Percentiles rank a stretch among this genome's conserved stretches.
Conservation (phyloP, 352 stramenopile species). For the Phytophthora lateralis region DNA sequence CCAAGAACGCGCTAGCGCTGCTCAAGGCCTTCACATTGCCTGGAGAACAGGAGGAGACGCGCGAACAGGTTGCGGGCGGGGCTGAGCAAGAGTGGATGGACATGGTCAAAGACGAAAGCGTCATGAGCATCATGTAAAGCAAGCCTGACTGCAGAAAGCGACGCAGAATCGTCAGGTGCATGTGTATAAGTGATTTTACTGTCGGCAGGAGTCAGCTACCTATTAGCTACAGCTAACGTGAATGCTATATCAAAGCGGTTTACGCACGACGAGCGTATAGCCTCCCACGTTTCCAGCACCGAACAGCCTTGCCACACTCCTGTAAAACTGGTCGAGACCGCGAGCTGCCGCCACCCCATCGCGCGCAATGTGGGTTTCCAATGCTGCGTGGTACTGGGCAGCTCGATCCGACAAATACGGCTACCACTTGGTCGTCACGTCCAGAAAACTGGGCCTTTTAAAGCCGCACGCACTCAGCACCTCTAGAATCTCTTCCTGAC, state of each 20-base stretch:
- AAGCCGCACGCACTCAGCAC: conserved; percentile 61
- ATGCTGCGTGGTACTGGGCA: conserved; percentile 43
- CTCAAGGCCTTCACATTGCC: conserved; percentile 89
- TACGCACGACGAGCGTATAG: conserved; percentile 54
- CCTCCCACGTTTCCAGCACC: conserved; percentile 62
- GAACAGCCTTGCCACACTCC: conserved; percentile 61
- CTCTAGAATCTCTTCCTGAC: conserved; percentile 41
- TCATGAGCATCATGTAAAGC: conserved; percentile 50
- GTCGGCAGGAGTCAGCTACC: neutral
- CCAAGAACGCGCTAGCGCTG: conserved; percentile 93
- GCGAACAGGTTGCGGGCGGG: conserved; percentile 17
- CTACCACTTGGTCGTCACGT: conserved; percentile 72
- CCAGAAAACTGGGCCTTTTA: conserved; percentile 52
- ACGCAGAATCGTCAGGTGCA: conserved; percentile 1
- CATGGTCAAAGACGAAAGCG: conserved; percentile 39
- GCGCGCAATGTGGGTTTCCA: conserved; percentile 51
- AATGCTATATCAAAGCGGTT: conserved; percentile 35
- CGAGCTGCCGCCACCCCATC: conserved; percentile 62
- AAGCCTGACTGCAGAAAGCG: conserved; percentile 1
- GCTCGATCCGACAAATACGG: conserved; percentile 58
- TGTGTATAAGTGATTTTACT: conserved; percentile 26
- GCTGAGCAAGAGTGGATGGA: conserved; percentile 30
- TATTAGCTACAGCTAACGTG: conserved; percentile 16
- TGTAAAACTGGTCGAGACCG: conserved; percentile 80
- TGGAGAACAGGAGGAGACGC: conserved; percentile 35